Conservation (phyloP, 2,329 filamentous ascomycete genomes). For the Aspergillus sp. region DNA sequence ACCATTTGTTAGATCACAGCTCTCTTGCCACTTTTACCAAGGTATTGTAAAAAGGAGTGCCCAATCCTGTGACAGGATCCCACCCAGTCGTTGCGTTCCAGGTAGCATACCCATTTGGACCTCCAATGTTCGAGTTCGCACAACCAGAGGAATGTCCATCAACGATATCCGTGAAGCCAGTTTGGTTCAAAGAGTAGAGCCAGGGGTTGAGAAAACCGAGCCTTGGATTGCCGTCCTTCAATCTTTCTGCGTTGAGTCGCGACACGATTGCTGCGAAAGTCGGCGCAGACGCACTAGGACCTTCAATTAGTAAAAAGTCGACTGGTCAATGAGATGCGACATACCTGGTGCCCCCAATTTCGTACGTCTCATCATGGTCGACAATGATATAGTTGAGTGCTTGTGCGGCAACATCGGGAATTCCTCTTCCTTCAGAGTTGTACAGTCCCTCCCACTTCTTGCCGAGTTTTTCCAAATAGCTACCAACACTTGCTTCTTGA, state of each 20-base stretch:
- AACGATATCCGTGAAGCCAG: slow-evolving; percentile 51
- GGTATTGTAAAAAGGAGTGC: slow-evolving; percentile 20
- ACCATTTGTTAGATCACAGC: background rate
- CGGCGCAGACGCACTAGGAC: slow-evolving; percentile 57
- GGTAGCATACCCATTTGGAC: slow-evolving; percentile 44
- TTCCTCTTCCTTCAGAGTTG: slow-evolving; percentile 56
- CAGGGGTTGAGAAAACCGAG: slow-evolving; percentile 65
- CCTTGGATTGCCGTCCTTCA: slow-evolving; percentile 53
- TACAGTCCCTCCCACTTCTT: slow-evolving; percentile 48
- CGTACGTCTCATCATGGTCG: slow-evolving; percentile 35
- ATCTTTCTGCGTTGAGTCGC: slow-evolving; percentile 63
- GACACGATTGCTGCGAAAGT: slow-evolving; percentile 63
- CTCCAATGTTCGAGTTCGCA: slow-evolving; percentile 33
- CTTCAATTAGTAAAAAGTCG: background rate
- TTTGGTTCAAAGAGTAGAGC: slow-evolving; percentile 52
- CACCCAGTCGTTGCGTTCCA: slow-evolving; percentile 54
- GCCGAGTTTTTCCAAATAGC: slow-evolving; percentile 45
- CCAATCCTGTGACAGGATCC: slow-evolving; percentile 52
- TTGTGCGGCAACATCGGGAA: slow-evolving; percentile 64
- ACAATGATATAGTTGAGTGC: slow-evolving; percentile 43
- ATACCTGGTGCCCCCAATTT: slow-evolving; percentile 50
- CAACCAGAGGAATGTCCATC: slow-evolving; percentile 50
- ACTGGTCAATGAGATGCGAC: slow-evolving; percentile 11
- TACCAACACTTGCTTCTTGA: slow-evolving; percentile 46
- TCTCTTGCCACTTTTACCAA: slow-evolving; percentile 15